Evolutionary conservation across 2,329 filamentous ascomycete genomes (phyloP).

Genomic region (Penicillium griseofulvum): DNA sequence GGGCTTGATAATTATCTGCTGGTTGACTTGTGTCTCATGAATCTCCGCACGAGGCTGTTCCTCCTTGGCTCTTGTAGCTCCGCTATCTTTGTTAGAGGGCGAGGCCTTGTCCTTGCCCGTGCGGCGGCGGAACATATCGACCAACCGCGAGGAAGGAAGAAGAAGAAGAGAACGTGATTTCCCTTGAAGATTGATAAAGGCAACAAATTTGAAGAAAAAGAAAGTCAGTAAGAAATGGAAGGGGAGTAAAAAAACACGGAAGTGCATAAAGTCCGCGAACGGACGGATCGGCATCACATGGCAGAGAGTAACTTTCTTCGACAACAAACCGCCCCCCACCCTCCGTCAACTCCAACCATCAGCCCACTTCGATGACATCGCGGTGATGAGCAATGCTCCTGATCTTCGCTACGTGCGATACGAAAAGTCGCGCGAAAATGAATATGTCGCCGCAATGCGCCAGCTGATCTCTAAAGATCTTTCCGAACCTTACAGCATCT

Average conservation of each 20-base stretch:
- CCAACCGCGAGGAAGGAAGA: constrained; percentile 14
- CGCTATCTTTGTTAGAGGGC: constrained; percentile 18
- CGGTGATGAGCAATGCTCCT: constrained; percentile 36
- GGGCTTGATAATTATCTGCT: constrained; percentile 39
- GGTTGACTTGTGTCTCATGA: constrained; percentile 20
- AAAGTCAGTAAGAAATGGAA: constrained; percentile 6
- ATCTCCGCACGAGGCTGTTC: constrained; percentile 21
- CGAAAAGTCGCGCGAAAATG: constrained; percentile 57
- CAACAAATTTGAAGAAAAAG: background rate
- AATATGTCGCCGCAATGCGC: constrained; percentile 80
- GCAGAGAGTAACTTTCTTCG: constrained; percentile 11
- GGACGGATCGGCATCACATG: constrained; percentile 27
- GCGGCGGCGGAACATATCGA: constrained; percentile 43
- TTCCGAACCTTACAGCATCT: constrained; percentile 98
- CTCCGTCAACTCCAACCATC: constrained; percentile 2
- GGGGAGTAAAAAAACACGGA: constrained; percentile 7
- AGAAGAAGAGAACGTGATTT: constrained; percentile 7
- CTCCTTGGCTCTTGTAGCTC: constrained; percentile 14
- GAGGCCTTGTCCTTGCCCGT: constrained; percentile 36
- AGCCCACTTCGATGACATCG: constrained; percentile 16
- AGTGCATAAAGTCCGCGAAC: constrained; percentile 10
- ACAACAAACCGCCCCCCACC: background rate
- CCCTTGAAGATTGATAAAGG: background rate
- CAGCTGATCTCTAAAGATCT: constrained; percentile 93
- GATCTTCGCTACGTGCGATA: constrained; percentile 59